Conservation (phyloP, 306 rosid species). For the Herpetospermum pedunculosum region DNA sequence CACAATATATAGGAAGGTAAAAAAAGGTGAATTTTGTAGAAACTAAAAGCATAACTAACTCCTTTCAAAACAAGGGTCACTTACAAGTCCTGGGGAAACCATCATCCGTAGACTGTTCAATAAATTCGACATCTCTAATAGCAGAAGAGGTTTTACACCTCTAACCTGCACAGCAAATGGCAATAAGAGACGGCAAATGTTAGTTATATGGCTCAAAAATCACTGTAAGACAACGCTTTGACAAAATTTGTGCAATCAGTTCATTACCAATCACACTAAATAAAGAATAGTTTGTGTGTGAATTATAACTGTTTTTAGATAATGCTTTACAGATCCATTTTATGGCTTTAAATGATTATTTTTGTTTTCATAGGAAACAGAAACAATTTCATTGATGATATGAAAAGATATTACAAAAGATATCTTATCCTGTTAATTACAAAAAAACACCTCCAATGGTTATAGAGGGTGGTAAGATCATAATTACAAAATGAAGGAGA, state of each 20-base stretch:
- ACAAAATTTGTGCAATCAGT: not conserved
- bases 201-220: not conserved
- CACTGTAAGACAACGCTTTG: not conserved
- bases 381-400: too few species aligned
- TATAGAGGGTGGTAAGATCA: too few species aligned
- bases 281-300: not conserved
- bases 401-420: too few species aligned
- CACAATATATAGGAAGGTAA: constrained; percentile 24
- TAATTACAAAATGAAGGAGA: too few species aligned
- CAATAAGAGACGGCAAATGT: constrained; percentile 13
- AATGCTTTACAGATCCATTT: not conserved
- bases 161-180: constrained; percentile 62
- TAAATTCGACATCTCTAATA: constrained; percentile 73
- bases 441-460: too few species aligned
- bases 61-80: constrained; percentile 18
- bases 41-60: constrained; percentile 14
- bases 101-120: constrained; percentile 50
- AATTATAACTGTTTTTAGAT: not conserved
- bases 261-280: not conserved
- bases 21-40: constrained; percentile 11
- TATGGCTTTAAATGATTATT: not conserved
- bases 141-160: constrained; percentile 86
- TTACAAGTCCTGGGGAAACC: constrained; percentile 88
- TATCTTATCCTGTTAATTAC: too few species aligned
- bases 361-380: not conserved